Percentiles rank a stretch among this genome's conserved stretches.
Evolutionary conservation across 768 basidiomycete genomes (phyloP).

Genomic region (Russula sp.): DNA sequence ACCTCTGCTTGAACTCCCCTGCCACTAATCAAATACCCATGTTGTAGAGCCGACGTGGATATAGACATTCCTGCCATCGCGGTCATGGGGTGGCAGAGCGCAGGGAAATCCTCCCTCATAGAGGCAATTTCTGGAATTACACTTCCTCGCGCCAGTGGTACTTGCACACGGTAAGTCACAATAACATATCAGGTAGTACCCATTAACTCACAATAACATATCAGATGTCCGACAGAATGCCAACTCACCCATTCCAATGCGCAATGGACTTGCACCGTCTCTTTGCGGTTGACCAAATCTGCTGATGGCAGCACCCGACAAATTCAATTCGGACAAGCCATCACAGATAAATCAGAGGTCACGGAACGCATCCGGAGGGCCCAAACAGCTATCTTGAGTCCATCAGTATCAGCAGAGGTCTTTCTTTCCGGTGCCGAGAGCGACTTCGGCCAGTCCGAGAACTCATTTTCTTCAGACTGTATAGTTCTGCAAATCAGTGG

Average conservation of each 20-base stretch:
- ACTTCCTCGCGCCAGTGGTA: slow-evolving; percentile 61
- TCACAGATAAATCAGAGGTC: slow-evolving; percentile 45
- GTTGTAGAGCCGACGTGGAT: slow-evolving; percentile 52
- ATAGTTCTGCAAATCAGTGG: slow-evolving; percentile 34
- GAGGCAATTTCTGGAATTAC: slow-evolving; percentile 70
- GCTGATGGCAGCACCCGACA: slow-evolving; percentile 17
- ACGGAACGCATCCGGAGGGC: slow-evolving; percentile 62
- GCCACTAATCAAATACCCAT: not conserved
- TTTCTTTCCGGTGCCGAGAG: slow-evolving; percentile 36
- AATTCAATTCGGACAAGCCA: slow-evolving; percentile 28
- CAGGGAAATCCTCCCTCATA: slow-evolving; percentile 71
- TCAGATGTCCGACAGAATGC: slow-evolving; percentile 35
- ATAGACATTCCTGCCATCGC: slow-evolving; percentile 68
- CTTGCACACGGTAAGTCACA: slow-evolving; percentile 57
- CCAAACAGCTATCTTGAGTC: slow-evolving; percentile 59
- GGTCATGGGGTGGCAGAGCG: slow-evolving; percentile 66
- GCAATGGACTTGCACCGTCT: slow-evolving; percentile 31
- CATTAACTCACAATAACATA: not conserved
- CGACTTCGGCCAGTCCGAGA: slow-evolving; percentile 11
- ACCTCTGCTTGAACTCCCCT: not conserved
- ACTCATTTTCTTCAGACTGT: slow-evolving; percentile 32
- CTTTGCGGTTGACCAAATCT: slow-evolving; percentile 27
- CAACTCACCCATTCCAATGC: slow-evolving; percentile 24
- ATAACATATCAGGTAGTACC: slow-evolving; percentile 19
- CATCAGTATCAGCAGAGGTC: slow-evolving; percentile 27